Evolutionary conservation across 2,329 filamentous ascomycete species (phyloP).

Genomic region (Cladosporium oxysporum): DNA sequence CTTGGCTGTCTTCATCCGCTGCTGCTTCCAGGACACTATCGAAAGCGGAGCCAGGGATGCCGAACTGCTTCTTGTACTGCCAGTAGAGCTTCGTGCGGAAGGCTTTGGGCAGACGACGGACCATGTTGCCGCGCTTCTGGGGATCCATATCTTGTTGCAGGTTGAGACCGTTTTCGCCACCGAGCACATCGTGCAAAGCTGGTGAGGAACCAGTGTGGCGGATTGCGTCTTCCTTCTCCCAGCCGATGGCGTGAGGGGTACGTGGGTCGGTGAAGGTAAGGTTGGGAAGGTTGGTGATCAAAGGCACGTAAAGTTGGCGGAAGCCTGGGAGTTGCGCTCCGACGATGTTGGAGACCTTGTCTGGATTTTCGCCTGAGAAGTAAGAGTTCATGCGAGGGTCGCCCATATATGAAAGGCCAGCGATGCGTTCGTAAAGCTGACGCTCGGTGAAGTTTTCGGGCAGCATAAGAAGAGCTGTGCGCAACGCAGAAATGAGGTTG

Average conservation of each 20-base stretch:
- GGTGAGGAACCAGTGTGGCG: conserved; percentile 38
- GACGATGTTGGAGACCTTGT: conserved; percentile 93
- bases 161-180: conserved; percentile 62
- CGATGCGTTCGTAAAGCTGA: conserved; percentile 86
- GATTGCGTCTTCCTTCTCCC: conserved; percentile 42
- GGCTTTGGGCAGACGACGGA: conserved; percentile 79
- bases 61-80: conserved; percentile 87
- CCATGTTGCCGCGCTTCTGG: conserved; percentile 90
- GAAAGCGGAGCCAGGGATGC: conserved; percentile 82
- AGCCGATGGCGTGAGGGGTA: conserved; percentile 48
- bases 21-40: conserved; percentile 78
- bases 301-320: conserved; percentile 82
- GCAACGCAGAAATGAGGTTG: conserved; percentile 88
- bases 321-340: conserved; percentile 89
- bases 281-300: conserved; percentile 89
- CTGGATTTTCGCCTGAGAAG: conserved; percentile 83
- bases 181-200: conserved; percentile 57
- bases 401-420: conserved; percentile 89
- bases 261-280: conserved; percentile 71
- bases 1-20: conserved; percentile 66
- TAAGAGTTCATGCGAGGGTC: conserved; percentile 82
- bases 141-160: conserved; percentile 92
- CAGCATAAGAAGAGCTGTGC: conserved; percentile 83
- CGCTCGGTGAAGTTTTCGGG: conserved; percentile 82
- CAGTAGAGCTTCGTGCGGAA: conserved; percentile 93